Evolutionary conservation across 805 yeast genomes (phyloP).

Genomic region (Pichia deserticola): DNA sequence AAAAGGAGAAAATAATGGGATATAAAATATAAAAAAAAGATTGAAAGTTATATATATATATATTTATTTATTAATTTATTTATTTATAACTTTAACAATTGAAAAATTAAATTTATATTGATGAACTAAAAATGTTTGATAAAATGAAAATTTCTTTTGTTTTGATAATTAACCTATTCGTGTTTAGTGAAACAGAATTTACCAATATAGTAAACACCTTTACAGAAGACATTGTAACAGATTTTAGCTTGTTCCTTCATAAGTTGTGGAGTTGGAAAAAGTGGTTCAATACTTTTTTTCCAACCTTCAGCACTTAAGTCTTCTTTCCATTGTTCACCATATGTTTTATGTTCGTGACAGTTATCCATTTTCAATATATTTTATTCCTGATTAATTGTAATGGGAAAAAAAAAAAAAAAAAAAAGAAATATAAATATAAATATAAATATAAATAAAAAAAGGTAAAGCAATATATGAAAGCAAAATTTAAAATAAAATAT

Average conservation of each 20-base stretch:
- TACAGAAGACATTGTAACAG: not conserved
- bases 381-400: not conserved
- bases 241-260: conserved; percentile 5
- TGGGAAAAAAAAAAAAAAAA: not conserved
- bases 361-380: not conserved
- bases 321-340: conserved; percentile 6
- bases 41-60: too few species aligned
- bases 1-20: too few species aligned
- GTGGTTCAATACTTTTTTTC: not conserved
- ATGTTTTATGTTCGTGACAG: conserved; percentile 7
- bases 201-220: conserved; percentile 4
- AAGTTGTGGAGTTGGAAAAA: conserved; percentile 1
- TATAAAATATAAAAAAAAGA: too few species aligned
- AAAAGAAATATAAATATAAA: not conserved
- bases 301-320: conserved; percentile 6
- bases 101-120: too few species aligned
- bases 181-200: conserved; percentile 4
- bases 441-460: too few species aligned
- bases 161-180: not conserved
- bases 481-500: too few species aligned
- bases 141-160: too few species aligned
- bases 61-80: too few species aligned
- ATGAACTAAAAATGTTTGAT: too few species aligned
- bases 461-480: too few species aligned
- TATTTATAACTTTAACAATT: too few species aligned